A percentile compares a stretch with the other conserved stretches of the same genome.
phyloP scores from a whole-genome alignment of 176 grass and related monocot species.

The Pontederia paniculata region DNA sequence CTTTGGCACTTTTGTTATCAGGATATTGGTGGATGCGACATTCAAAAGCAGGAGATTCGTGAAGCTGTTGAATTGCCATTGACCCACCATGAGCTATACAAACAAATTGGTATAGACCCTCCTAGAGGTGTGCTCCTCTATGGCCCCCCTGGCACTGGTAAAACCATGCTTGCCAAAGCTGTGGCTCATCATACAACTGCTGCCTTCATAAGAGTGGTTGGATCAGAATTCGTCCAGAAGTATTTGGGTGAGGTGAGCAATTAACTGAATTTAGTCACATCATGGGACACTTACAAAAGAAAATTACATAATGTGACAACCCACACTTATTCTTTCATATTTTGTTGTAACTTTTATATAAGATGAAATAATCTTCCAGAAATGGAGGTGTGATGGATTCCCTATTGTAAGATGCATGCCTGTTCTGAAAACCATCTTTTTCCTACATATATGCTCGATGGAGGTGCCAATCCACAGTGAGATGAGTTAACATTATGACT shows the following conservation, averaged over 20 bases:
- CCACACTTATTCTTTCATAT: conserved; percentile 5
- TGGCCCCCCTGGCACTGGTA: conserved; percentile 85
- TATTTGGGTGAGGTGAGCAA: conserved; percentile 76
- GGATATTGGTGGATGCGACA: conserved; percentile 98
- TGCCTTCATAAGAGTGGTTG: no score
- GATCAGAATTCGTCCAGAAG: conserved; percentile 93
- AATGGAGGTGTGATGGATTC: no score
- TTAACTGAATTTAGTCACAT: background rate
- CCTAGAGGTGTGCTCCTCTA: conserved; percentile 91
- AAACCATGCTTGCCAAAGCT: conserved; percentile 96
- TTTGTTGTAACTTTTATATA: no score
- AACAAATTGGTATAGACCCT: conserved; percentile 96
- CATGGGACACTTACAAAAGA: background rate
- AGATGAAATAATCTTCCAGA: no score
- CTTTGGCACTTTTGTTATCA: conserved; percentile 23
- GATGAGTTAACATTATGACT: no score
- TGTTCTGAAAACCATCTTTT: no score
- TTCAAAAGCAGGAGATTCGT: no score
- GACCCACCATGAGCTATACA: conserved; percentile 90
- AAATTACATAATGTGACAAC: background rate
- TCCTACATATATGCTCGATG: no score
- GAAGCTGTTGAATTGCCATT: no score
- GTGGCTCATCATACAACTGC: conserved; percentile 91
- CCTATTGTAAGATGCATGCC: no score
- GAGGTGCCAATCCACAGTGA: no score